Conservation (phyloP, 495 filamentous ascomycete genomes). For the Choiromyces venosus region DNA sequence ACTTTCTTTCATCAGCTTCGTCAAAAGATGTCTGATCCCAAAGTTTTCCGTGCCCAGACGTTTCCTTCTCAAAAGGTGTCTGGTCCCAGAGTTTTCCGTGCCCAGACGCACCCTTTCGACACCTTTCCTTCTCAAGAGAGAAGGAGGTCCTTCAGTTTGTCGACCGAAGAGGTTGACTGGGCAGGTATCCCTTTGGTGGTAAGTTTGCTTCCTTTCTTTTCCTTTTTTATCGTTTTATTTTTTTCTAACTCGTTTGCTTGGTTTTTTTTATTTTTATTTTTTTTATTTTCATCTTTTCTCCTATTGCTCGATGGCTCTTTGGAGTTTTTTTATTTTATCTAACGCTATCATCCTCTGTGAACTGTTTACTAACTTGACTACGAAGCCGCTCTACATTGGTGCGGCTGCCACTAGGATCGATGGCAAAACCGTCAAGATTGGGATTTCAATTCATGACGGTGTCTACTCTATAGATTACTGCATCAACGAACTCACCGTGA, state of each 20-base stretch:
- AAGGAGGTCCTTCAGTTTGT: conserved; percentile 25
- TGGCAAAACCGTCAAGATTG: conserved; percentile 52
- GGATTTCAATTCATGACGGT: conserved; percentile 68
- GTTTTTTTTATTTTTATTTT: neutral
- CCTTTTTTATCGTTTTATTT: neutral
- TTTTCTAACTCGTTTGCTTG: neutral
- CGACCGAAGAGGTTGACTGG: conserved; percentile 21
- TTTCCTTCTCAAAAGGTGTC: neutral
- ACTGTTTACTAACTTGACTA: neutral
- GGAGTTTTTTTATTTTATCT: neutral
- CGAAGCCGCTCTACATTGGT: conserved; percentile 60
- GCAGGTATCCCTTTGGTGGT: conserved; percentile 35
- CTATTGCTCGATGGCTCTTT: neutral
- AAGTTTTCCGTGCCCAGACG: neutral
- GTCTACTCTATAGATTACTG: conserved; percentile 74
- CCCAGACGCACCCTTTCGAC: too few relatives aligned
- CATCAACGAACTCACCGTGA: conserved; percentile 51
- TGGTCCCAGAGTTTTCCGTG: neutral
- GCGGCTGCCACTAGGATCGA: conserved; percentile 53
- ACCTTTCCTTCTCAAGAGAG: conserved; percentile 2
- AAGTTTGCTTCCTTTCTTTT: neutral
- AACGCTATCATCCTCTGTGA: neutral
- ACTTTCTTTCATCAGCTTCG: neutral
- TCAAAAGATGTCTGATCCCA: neutral
- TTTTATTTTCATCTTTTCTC: neutral